Percentiles rank a stretch among this genome's conserved stretches.
These are phyloP conservation scores for Aspergillus sp. DNA, from an alignment of 2,329 filamentous ascomycete species.

Conservation along the genomic window DNA sequence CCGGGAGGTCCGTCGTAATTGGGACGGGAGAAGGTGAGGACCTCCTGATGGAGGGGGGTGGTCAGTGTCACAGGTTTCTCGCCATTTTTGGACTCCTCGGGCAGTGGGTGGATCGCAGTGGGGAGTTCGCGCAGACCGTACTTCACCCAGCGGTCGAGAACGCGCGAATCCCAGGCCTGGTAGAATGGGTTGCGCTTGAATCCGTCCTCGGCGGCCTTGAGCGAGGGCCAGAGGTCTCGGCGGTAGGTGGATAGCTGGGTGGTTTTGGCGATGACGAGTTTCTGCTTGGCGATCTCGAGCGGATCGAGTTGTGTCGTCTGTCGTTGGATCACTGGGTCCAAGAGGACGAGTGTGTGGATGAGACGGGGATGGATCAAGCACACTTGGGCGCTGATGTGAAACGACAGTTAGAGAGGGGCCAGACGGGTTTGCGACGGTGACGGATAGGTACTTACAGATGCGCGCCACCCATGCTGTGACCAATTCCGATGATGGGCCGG, in stretches of 20 bases:
- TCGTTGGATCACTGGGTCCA: conserved; percentile 77
- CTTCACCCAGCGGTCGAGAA: conserved; percentile 69
- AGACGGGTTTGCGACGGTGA: background rate
- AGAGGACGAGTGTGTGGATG: conserved; percentile 68
- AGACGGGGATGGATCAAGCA: conserved; percentile 77
- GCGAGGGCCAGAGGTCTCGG: conserved; percentile 79
- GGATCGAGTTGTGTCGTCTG: conserved; percentile 40
- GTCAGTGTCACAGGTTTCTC: conserved; percentile 61
- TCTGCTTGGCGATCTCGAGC: conserved; percentile 20
- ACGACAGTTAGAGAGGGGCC: conserved; percentile 3
- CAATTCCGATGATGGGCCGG: conserved; percentile 77
- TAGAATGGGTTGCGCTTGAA: conserved; percentile 76
- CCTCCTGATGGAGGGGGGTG: conserved; percentile 86
- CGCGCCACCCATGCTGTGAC: conserved; percentile 83
- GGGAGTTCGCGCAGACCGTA: conserved; percentile 75
- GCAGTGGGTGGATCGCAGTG: conserved; percentile 47
- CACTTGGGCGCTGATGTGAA: conserved; percentile 54
- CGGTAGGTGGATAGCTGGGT: conserved; percentile 64
- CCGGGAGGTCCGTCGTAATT: conserved; percentile 59
- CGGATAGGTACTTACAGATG: conserved; percentile 50
- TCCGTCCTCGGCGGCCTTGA: conserved; percentile 62
- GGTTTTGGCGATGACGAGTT: conserved; percentile 31
- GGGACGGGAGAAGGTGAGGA: conserved; percentile 52
- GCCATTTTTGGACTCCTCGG: conserved; percentile 10
- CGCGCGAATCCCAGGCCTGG: conserved; percentile 74